phyloP scores from a whole-genome alignment of 1,139 yeast species.

The Fermentozyma sake region DNA sequence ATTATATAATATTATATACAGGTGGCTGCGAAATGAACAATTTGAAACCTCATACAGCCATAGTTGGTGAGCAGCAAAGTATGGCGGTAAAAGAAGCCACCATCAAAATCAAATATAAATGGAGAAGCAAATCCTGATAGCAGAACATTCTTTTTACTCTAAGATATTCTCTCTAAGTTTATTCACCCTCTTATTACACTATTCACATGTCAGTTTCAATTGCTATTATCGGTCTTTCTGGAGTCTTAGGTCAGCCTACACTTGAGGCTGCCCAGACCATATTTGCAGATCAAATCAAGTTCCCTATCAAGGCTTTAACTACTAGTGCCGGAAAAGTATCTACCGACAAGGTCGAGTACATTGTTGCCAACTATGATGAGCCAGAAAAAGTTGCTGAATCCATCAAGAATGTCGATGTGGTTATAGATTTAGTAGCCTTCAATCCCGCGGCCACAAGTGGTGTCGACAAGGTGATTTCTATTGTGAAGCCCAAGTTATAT shows the following conservation, averaged over 20 bases:
- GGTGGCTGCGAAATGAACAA: too few species aligned
- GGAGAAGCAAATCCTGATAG: too few species aligned
- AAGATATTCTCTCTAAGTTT: too few species aligned
- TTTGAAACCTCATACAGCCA: too few species aligned
- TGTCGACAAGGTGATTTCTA: conserved; percentile 30
- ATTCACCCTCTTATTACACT: too few species aligned
- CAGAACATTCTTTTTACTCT: too few species aligned
- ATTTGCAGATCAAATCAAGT: conserved; percentile 38
- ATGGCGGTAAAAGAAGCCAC: too few species aligned
- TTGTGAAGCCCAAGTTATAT: conserved; percentile 47
- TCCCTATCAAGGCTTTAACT: conserved; percentile 51
- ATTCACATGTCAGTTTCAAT: too few species aligned
- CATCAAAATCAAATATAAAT: too few species aligned
- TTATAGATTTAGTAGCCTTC: conserved; percentile 41
- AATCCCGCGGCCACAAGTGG: conserved; percentile 19
- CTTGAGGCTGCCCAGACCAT: conserved; percentile 40
- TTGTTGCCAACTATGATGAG: conserved; percentile 23
- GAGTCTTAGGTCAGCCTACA: conserved; percentile 46
- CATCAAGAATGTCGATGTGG: conserved; percentile 47
- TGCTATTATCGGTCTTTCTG: conserved; percentile 53
- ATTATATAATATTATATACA: too few species aligned
- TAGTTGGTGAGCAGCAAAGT: too few species aligned
- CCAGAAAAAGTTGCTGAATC: conserved; percentile 24
- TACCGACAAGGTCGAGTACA: conserved; percentile 38
- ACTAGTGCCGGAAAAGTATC: conserved; percentile 33